These are phyloP conservation scores for Rachicladosporium sp. DNA, from an alignment of 2,329 filamentous ascomycete species.

Conservation along the genomic window DNA sequence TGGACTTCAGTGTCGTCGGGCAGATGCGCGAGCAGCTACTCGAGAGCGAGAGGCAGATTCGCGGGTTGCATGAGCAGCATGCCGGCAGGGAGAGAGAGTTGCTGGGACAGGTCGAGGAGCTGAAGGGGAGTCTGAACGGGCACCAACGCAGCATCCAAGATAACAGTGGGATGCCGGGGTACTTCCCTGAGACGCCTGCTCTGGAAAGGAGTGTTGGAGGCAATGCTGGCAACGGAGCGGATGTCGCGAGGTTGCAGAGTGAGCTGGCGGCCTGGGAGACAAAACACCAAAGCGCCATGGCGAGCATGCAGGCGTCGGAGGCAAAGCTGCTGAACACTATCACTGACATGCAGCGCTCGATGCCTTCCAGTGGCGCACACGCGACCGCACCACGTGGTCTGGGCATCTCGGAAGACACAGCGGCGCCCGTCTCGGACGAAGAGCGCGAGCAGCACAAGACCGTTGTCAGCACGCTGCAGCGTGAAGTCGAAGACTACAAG, in stretches of 20 bases:
- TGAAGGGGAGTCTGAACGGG: conserved; percentile 45
- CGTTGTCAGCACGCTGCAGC: conserved; percentile 48
- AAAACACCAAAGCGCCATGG: conserved; percentile 60
- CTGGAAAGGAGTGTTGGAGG: conserved; percentile 12
- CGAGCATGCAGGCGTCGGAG: conserved; percentile 61
- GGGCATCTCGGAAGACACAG: conserved; percentile 5
- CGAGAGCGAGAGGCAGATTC: conserved; percentile 69
- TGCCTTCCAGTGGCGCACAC: conserved; percentile 1
- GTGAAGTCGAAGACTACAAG: conserved; percentile 73
- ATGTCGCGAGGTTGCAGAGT: conserved; percentile 44
- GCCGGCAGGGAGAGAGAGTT: conserved; percentile 65
- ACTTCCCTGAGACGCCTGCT: conserved; percentile 26
- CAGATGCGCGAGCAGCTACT: conserved; percentile 79
- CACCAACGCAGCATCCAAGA: conserved; percentile 10
- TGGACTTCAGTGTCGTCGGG: conserved; percentile 84
- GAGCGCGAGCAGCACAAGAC: conserved; percentile 37
- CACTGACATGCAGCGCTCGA: conserved; percentile 55
- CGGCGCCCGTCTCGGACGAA: conserved; percentile 22
- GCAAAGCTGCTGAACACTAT: conserved; percentile 60
- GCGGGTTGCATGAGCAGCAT: conserved; percentile 59
- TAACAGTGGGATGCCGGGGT: conserved; percentile 22
- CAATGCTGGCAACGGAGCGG: conserved; percentile 8
- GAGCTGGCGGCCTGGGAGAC: conserved; percentile 64
- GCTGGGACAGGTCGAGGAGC: conserved; percentile 53
- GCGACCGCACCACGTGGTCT: conserved; percentile 1